Conservation (phyloP, 345 rosid species). For the Diplotaxis tenuifolia region DNA sequence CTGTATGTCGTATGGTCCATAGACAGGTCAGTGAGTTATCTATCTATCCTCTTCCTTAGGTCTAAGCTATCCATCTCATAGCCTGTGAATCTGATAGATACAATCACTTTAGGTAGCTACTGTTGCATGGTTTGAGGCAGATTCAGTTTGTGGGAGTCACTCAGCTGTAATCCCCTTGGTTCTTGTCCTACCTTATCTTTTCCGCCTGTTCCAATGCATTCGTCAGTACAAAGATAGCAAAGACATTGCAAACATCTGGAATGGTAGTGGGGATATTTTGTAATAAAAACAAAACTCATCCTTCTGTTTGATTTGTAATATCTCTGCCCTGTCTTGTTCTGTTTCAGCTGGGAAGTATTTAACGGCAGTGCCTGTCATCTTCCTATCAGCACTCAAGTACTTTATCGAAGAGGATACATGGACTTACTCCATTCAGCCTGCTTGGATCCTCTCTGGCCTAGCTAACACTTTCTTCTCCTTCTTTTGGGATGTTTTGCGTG, state of each 20-base stretch:
- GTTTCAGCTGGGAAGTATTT: slow-evolving; percentile 81
- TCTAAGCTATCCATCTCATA: slow-evolving; percentile 1
- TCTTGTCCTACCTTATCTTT: slow-evolving; percentile 89
- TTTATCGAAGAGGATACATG: slow-evolving; percentile 73
- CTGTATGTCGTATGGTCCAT: slow-evolving; percentile 94
- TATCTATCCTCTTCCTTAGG: slow-evolving; percentile 3
- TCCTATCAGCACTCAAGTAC: slow-evolving; percentile 92
- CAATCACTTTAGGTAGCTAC: slow-evolving; percentile 75
- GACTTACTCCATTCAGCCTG: slow-evolving; percentile 78
- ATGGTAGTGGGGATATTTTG: slow-evolving; percentile 51
- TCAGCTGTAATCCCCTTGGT: slow-evolving; percentile 88
- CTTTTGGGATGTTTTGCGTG: slow-evolving; percentile 93
- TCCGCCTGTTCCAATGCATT: slow-evolving; percentile 86
- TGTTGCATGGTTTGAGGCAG: slow-evolving; percentile 99
- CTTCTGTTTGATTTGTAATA: not conserved
- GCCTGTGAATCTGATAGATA: slow-evolving; percentile 22
- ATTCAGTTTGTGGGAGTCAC: slow-evolving; percentile 97
- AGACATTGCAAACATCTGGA: slow-evolving; percentile 70
- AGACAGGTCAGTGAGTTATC: slow-evolving; percentile 60
- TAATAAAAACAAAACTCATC: not conserved
- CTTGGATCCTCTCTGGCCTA: slow-evolving; percentile 84
- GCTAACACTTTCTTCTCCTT: slow-evolving; percentile 83
- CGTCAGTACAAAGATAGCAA: slow-evolving; percentile 86
- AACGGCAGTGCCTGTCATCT: slow-evolving; percentile 91
- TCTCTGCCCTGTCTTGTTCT: slow-evolving; percentile 27